A percentile compares a stretch with the other conserved stretches of the same genome.
These are phyloP conservation scores for Diaporthe batatas DNA, from an alignment of 2,329 filamentous ascomycete species.

Conservation along the genomic window DNA sequence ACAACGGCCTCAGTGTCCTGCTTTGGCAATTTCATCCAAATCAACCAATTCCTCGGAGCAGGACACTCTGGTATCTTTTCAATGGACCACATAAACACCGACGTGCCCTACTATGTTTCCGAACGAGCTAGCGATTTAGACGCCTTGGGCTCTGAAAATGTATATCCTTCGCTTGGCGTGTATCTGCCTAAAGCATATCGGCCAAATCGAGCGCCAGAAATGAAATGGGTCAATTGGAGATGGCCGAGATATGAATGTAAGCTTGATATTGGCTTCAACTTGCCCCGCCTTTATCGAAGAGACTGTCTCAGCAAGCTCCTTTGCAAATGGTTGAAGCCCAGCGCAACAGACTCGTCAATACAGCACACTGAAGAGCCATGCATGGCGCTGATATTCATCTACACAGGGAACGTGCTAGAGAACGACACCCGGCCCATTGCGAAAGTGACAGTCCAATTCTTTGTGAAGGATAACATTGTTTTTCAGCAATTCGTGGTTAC, in stretches of 20 bases:
- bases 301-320: too few relatives aligned
- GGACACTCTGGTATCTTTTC: constrained; percentile 15
- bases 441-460: not conserved
- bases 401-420: not conserved
- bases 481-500: constrained; percentile 16
- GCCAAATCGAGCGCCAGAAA: not conserved
- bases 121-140: not conserved
- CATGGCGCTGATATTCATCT: too few relatives aligned
- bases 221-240: constrained; percentile 37
- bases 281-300: too few relatives aligned
- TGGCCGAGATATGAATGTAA: constrained; percentile 34
- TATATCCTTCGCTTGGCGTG: not conserved
- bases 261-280: too few relatives aligned
- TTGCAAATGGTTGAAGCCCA: too few relatives aligned
- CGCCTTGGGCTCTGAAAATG: not conserved
- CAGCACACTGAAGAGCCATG: too few relatives aligned
- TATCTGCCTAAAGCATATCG: not conserved
- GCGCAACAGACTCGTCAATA: too few relatives aligned
- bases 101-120: not conserved
- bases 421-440: not conserved
- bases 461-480: constrained; percentile 7
- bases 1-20: constrained; percentile 4
- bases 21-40: constrained; percentile 3
- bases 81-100: not conserved
- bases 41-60: constrained; percentile 9